Conservation (phyloP, 495 filamentous ascomycete genomes). For the Xylaria palmicola region DNA sequence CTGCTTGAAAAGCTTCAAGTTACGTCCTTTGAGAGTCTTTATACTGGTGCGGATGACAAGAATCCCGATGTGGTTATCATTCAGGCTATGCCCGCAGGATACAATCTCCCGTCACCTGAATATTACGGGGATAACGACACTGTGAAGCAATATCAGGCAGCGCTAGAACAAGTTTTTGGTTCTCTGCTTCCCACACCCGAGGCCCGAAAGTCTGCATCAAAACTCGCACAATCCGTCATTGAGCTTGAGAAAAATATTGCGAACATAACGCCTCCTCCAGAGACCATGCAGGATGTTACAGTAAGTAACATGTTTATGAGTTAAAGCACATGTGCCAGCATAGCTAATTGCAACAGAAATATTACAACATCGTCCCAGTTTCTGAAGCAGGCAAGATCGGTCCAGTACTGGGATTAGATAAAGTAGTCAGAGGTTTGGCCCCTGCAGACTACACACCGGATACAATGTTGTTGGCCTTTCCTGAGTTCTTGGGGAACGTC, state of each 20-base stretch:
- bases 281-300: slow-evolving; percentile 42
- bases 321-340: not conserved
- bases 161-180: slow-evolving; percentile 39
- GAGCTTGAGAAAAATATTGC: slow-evolving; percentile 62
- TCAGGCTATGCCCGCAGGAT: slow-evolving; percentile 49
- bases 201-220: slow-evolving; percentile 20
- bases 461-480: slow-evolving; percentile 51
- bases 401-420: slow-evolving; percentile 54
- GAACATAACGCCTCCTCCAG: slow-evolving; percentile 55
- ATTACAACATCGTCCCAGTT: slow-evolving; percentile 33
- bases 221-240: slow-evolving; percentile 45
- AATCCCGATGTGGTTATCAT: slow-evolving; percentile 62
- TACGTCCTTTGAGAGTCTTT: slow-evolving; percentile 45
- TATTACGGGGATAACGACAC: slow-evolving; percentile 60
- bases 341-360: slow-evolving; percentile 30
- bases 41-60: slow-evolving; percentile 58
- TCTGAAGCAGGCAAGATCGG: slow-evolving; percentile 51
- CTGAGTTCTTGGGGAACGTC: slow-evolving; percentile 33
- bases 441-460: slow-evolving; percentile 52
- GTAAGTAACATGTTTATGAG: slow-evolving; percentile 20
- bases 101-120: slow-evolving; percentile 63
- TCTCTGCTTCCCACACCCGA: slow-evolving; percentile 26
- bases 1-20: slow-evolving; percentile 55
- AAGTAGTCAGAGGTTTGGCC: slow-evolving; percentile 53
- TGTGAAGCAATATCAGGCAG: slow-evolving; percentile 51